These are phyloP conservation scores for Phytophthora colocasiae DNA, from an alignment of 352 stramenopile genomes.

Conservation along the genomic window DNA sequence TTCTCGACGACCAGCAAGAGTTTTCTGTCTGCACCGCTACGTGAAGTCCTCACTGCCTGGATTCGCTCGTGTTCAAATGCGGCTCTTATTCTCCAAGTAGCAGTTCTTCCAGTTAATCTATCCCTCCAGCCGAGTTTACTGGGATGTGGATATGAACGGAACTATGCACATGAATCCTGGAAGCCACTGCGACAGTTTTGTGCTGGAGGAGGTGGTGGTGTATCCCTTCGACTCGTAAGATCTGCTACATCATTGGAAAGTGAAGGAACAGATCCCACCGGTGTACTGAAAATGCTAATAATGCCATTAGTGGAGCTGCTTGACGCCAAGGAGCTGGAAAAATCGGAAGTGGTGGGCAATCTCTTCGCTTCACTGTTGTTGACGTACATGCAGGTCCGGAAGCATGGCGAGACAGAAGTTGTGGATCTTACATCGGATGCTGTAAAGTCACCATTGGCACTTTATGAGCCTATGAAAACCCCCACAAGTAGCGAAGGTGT, in stretches of 20 bases:
- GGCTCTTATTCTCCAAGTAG: constrained; percentile 56
- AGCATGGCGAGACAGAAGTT: constrained; percentile 10
- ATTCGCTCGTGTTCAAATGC: constrained; percentile 57
- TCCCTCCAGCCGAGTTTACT: constrained; percentile 41
- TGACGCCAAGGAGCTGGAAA: constrained; percentile 67
- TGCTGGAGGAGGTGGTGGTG: constrained; percentile 65
- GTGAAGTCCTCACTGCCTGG: constrained; percentile 38
- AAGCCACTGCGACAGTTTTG: constrained; percentile 59
- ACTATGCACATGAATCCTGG: constrained; percentile 36
- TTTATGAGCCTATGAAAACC: constrained; percentile 47
- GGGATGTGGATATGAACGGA: constrained; percentile 40
- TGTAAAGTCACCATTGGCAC: constrained; percentile 8
- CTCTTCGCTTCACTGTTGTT: constrained; percentile 81
- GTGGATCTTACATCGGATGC: constrained; percentile 7
- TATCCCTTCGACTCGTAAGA: constrained; percentile 48
- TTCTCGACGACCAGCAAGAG: constrained; percentile 78
- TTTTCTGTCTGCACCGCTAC: constrained; percentile 43
- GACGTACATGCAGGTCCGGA: constrained; percentile 79
- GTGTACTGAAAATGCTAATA: constrained; percentile 47
- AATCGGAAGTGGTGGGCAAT: constrained; percentile 69
- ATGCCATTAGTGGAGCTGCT: constrained; percentile 64
- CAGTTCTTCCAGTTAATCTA: constrained; percentile 59
- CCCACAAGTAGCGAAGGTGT: constrained; percentile 46
- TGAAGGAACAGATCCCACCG: constrained; percentile 20
- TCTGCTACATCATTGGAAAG: neutral